Base-by-base conservation (phyloP, 331 rosid species). In the Rhamnella rubrinervis region DNA sequence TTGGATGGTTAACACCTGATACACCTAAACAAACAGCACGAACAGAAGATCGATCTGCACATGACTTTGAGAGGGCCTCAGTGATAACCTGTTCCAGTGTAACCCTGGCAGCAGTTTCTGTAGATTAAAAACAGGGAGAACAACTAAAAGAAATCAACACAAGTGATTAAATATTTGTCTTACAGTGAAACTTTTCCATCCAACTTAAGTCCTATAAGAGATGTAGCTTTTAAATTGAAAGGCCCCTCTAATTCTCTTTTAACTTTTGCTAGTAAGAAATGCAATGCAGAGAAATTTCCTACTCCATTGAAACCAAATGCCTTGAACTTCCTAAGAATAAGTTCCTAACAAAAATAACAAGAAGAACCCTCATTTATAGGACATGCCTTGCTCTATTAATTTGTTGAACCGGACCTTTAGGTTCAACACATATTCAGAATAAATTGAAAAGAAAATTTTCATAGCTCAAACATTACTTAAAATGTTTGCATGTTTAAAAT, bases 11-110 rank as follows among this genome's bases (percentile, higher is more conserved):
- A 47, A 93, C 98, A 64, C 98, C 98, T 21, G 98, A 90, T 58
- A 93, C 84, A 62, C 92, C 93, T 77, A 93, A 80, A 84, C 98
- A 93, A 84, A 90, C 95, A 73, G 98, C 98, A 21, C 85, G 89
- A 21, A 93, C 98, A 7, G 86, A 84, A 61, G 90, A 85, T 59
- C 89, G 85, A 76, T 78, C 81, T 71, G 95, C 83, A 77, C 91
- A 86, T 38, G 97, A 81, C 58, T 83, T 85, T 50, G 77, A 78
- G 68, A 93, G 92, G 44, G 89, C 91, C 7, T 90, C 97, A 6
- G 87, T 89, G 86, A 93, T 87, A 53, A 93, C 96, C 61, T 87
- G 89, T 81, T 88, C 96, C 81, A 93, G 67, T 8, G 98, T 90
- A 66, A 82, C 89, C 81, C 81, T 93, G 59, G 96, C 97, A 81